Conservation (phyloP, 2,329 filamentous ascomycete species). For the Aspergillus candidus region DNA sequence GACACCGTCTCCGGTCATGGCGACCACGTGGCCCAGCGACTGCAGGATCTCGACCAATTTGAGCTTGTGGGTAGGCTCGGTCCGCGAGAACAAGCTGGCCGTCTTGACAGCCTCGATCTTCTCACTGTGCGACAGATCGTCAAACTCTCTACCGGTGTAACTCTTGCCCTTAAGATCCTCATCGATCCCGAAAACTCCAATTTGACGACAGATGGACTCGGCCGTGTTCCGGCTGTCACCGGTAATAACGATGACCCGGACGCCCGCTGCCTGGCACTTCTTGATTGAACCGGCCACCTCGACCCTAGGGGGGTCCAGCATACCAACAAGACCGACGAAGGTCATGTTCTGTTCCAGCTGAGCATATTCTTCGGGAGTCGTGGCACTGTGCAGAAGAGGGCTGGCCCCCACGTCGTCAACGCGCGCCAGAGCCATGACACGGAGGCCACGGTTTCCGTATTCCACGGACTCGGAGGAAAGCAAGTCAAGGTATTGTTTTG, state of each 20-base stretch:
- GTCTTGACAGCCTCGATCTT: constrained; percentile 77
- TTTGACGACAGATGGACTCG: constrained; percentile 94
- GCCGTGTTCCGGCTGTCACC: constrained; percentile 97
- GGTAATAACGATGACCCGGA: constrained; percentile 95
- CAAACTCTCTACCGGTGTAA: constrained; percentile 91
- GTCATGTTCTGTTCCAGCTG: constrained; percentile 92
- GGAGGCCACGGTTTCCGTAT: constrained; percentile 87
- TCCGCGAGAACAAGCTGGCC: constrained; percentile 90
- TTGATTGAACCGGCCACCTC: constrained; percentile 81
- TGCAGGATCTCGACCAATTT: constrained; percentile 95
- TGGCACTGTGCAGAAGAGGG: constrained; percentile 65
- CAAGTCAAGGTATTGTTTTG: constrained; percentile 61
- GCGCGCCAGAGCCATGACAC: constrained; percentile 87
- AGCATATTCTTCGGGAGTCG: constrained; percentile 75
- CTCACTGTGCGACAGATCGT: constrained; percentile 69
- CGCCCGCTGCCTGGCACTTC: constrained; percentile 87
- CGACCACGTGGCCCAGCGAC: constrained; percentile 85
- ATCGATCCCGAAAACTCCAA: constrained; percentile 77
- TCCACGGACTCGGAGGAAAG: constrained; percentile 75
- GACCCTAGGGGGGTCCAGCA: constrained; percentile 92
- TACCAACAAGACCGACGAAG: constrained; percentile 84
- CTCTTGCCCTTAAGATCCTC: constrained; percentile 89
- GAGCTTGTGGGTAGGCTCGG: constrained; percentile 95
- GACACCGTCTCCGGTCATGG: constrained; percentile 98
- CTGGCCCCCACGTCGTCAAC: constrained; percentile 68